Evolutionary conservation across 2,329 filamentous ascomycete genomes (phyloP).

Genomic region (Pseudogymnoascus sp.): DNA sequence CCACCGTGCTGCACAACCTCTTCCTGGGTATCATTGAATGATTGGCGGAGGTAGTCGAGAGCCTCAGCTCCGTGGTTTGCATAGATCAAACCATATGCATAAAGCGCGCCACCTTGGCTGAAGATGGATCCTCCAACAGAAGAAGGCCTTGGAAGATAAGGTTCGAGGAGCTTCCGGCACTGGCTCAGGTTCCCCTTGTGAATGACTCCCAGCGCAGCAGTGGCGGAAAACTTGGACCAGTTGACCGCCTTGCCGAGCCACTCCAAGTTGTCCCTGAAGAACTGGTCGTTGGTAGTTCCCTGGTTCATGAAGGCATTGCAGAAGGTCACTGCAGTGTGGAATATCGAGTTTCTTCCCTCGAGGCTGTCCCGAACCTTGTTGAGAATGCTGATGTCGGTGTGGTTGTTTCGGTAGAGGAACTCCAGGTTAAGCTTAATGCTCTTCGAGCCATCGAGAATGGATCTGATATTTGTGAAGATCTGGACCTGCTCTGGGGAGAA

Average conservation of each 20-base stretch:
- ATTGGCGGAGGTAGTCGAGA: slow-evolving; percentile 66
- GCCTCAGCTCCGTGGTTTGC: slow-evolving; percentile 95
- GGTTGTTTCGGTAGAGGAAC: slow-evolving; percentile 93
- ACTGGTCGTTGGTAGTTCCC: slow-evolving; percentile 94
- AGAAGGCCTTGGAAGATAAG: slow-evolving; percentile 77
- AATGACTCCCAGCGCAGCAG: slow-evolving; percentile 90
- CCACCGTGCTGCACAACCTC: slow-evolving; percentile 97
- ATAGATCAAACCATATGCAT: slow-evolving; percentile 91
- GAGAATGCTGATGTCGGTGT: slow-evolving; percentile 81
- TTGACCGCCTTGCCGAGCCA: slow-evolving; percentile 98
- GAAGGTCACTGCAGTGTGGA: slow-evolving; percentile 94
- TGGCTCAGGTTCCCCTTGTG: slow-evolving; percentile 92
- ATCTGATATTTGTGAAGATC: slow-evolving; percentile 55
- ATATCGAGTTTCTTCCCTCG: slow-evolving; percentile 94
- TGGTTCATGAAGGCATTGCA: slow-evolving; percentile 99
- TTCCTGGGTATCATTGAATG: slow-evolving; percentile 69
- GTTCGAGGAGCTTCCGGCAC: slow-evolving; percentile 85
- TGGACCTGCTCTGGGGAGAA: slow-evolving; percentile 46
- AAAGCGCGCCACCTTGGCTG: slow-evolving; percentile 91
- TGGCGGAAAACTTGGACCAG: slow-evolving; percentile 99
- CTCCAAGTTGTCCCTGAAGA: slow-evolving; percentile 95
- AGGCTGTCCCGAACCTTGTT: slow-evolving; percentile 96
- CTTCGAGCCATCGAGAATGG: slow-evolving; percentile 77
- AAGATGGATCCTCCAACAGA: slow-evolving; percentile 76
- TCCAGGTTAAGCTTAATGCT: slow-evolving; percentile 93